Conservation (phyloP, 257 asterid genomes). For the Solanum tacnaense region DNA sequence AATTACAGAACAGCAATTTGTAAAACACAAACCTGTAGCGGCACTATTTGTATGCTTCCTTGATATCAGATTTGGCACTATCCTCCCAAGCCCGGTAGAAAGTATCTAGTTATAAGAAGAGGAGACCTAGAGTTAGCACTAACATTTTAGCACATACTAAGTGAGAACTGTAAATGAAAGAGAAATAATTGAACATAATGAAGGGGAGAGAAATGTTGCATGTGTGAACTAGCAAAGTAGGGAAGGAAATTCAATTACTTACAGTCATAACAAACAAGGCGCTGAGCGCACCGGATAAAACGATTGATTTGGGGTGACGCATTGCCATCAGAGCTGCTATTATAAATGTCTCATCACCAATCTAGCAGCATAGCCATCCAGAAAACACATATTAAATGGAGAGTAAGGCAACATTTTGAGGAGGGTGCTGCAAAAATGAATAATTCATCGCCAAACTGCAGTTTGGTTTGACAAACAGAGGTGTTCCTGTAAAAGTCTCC, state of each 20-base stretch:
- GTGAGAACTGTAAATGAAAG: neutral
- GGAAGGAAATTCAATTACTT: conserved; percentile 17
- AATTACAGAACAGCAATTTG: neutral
- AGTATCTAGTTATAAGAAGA: conserved; percentile 44
- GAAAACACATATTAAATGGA: neutral
- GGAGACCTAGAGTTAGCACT: conserved; percentile 1
- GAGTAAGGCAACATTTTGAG: neutral
- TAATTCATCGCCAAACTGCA: neutral
- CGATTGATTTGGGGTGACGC: conserved; percentile 97
- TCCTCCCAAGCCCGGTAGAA: conserved; percentile 96
- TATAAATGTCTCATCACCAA: conserved; percentile 92
- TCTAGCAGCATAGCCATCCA: conserved; percentile 36
- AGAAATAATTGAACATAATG: neutral
- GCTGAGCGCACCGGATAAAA: conserved; percentile 93
- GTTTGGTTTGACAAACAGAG: neutral
- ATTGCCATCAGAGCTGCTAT: conserved; percentile 99
- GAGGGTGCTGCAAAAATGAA: conserved; percentile 1
- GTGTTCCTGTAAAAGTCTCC: neutral
- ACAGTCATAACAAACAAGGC: conserved; percentile 96
- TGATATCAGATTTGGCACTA: conserved; percentile 91
- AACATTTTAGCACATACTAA: neutral
- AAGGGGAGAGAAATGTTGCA: neutral
- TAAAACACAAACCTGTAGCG: conserved; percentile 48
- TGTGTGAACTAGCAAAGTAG: neutral
- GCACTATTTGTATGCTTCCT: conserved; percentile 97